Evolutionary conservation across 2,329 filamentous ascomycete genomes (phyloP).

Genomic region (Eutypa lata): DNA sequence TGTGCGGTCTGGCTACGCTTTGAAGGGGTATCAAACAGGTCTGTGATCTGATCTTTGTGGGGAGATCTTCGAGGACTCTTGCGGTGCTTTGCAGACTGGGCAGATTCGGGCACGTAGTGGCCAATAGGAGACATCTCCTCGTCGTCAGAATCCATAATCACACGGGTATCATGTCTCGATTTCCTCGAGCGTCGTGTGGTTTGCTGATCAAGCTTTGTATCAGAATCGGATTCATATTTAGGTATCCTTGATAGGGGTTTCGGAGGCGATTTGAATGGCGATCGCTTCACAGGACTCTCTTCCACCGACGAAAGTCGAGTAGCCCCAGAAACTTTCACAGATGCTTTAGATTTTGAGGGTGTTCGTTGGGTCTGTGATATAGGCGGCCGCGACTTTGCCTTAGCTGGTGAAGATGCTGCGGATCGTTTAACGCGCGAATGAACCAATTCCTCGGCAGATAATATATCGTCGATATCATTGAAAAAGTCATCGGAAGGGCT

Average conservation of each 20-base stretch:
- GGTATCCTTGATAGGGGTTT: constrained; percentile 10
- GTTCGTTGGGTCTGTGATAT: constrained; percentile 17
- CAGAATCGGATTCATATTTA: constrained; percentile 14
- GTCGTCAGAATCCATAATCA: constrained; percentile 57
- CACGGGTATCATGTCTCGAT: constrained; percentile 28
- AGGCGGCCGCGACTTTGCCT: constrained; percentile 13
- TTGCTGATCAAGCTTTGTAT: constrained; percentile 14
- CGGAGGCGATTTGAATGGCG: constrained; percentile 21
- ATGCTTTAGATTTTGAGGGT: constrained; percentile 11
- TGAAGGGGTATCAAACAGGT: constrained; percentile 23
- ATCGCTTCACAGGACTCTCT: constrained; percentile 13
- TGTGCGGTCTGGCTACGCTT: constrained; percentile 11
- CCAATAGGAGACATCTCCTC: constrained; percentile 34
- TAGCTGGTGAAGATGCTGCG: constrained; percentile 33
- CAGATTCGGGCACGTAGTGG: constrained; percentile 29
- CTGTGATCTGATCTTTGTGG: constrained; percentile 11
- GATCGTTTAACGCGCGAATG: constrained; percentile 32
- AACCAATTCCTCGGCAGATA: constrained; percentile 27
- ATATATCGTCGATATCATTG: constrained; percentile 50
- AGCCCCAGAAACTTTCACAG: constrained; percentile 4
- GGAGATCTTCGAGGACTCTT: constrained; percentile 12
- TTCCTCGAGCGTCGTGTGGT: constrained; percentile 15
- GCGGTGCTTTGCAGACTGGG: constrained; percentile 15
- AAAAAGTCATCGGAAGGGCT: constrained; percentile 42
- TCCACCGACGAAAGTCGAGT: constrained; percentile 7